Base-by-base conservation (phyloP, 805 yeast species). In the Myxozyma melibiosi region DNA sequence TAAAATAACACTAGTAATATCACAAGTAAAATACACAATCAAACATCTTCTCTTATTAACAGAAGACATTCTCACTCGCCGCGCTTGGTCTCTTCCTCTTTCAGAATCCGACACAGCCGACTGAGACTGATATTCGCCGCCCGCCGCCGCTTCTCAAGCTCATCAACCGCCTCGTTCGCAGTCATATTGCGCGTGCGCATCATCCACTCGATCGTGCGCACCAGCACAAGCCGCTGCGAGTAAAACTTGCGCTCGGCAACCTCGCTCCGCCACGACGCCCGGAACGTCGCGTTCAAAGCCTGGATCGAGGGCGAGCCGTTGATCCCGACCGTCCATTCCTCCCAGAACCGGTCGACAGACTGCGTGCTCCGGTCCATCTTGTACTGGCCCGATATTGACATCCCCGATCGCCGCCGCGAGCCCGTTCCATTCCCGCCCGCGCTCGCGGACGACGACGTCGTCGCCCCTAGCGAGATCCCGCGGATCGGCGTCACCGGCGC, bases 281-380 rank as follows among this genome's bases (percentile, higher is more conserved):
- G 78, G 58, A 70, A 76, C 40, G 69, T 69, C 27, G 71, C 71
- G 51, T 76, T 79, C n/a, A 76, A 66, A 16, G 68, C 69, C 53
- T 71, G 70, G 14, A 76, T 72, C 1, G 79, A 70, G 6, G 78
- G 78, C n/a, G 66, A 65, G 1, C 78, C 78, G 54, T 74, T 68
- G 31, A 76, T 67, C 1, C 80, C 80, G 27, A 66, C 65, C 1
- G 71, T 68, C 59, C 75, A 76, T 47, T 76, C 80, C 45, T 69
- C 70, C 77, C 74, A 33, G 70, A 61, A 60, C 22, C 61, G 37
- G 18, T 60, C 65, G 14, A 61, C 65, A 2, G 63, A 28, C 37
- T 60, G 64, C 11, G 64, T 60, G 16, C 44, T 53, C 20, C 64
- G 52, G 31, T 60, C 64, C 64, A 60, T 60, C 31, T 60, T 60